phyloP scores from a whole-genome alignment of 257 asterid species.

The Cinchona pubescens region DNA sequence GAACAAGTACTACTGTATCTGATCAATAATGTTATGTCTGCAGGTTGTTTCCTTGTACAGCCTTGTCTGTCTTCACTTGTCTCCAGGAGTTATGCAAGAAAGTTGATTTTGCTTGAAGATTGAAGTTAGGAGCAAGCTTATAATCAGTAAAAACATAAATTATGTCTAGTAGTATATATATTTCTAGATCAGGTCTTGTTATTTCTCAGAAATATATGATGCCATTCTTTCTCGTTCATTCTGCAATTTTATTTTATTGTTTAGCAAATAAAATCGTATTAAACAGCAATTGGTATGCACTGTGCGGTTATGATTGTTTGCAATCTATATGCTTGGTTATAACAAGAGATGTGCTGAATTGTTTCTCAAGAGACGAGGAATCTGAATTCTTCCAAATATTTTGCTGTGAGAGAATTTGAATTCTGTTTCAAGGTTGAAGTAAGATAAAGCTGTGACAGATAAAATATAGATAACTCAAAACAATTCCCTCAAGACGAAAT shows the following conservation, averaged over 20 bases:
- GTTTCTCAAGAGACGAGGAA: neutral
- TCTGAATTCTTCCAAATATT: neutral
- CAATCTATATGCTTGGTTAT: neutral
- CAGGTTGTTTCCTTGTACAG: neutral
- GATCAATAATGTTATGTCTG: neutral
- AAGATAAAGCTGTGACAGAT: neutral
- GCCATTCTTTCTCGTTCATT: neutral
- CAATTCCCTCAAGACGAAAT: neutral
- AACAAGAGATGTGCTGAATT: neutral
- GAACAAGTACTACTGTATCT: neutral
- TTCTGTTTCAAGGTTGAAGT: neutral
- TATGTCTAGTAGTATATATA: neutral
- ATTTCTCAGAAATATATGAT: neutral
- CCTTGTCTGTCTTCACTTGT: neutral
- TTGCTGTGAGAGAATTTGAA: neutral
- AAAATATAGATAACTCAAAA: neutral
- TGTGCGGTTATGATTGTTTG: neutral
- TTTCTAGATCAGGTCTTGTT: neutral
- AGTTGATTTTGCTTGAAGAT: neutral
- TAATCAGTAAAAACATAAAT: neutral
- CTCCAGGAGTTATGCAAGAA: neutral
- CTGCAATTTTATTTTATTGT: neutral
- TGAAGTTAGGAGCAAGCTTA: neutral
- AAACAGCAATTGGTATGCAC: neutral
- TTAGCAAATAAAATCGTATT: neutral